Evolutionary conservation across 345 rosid species (phyloP), one percentile per base, ranked within the genome.

Genomic region (Turritis glabra): DNA sequence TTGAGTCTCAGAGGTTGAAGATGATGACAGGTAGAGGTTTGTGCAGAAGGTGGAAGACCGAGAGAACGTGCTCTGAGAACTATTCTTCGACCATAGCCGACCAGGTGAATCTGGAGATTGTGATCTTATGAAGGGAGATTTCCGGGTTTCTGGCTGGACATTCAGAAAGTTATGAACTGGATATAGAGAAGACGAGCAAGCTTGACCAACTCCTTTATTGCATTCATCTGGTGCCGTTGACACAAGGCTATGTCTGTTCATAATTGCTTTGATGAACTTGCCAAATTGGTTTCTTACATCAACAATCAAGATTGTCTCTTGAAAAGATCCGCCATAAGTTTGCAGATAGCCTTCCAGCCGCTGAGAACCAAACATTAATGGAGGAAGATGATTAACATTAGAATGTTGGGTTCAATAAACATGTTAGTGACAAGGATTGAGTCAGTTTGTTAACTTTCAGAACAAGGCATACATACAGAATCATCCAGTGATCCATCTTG

Each of bases 41-140:
- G 98, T 90, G 59, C 98, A 92, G 83, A 90, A 92, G 18, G 81
- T 79, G n/a, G 98, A 90, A 61, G 97, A 85, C 10, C 88, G 81
- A 21, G 93, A 88, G 61, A 82, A 89, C 33, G 88, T 58, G 50
- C 82, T 73, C 73, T 65, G 87, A 78, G 72, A 72, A 15, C 18
- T 79, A 29, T 48, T 53, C 64, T 71, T 83, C 47, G 84, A 82
- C 80, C 81, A 74, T 19, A 77, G 75, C 60, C 86, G 77, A 38
- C 76, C 62, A 52, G 84, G 79, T 67, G 77, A 77, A 46, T 77
- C 78, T 32, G 90, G 75, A 59, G 85, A 77, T 14, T 85, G 85
- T 61, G 80, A 64, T 47, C 33, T 55, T 61, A 78, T 80, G 43
- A 83, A 72, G 6, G 85, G 87, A 38, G 85, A 78, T 62, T 73